Evolutionary conservation across 2,329 filamentous ascomycete genomes (phyloP), one percentile per base, ranked within the genome.

Genomic region (Aspergillus sp.): DNA sequence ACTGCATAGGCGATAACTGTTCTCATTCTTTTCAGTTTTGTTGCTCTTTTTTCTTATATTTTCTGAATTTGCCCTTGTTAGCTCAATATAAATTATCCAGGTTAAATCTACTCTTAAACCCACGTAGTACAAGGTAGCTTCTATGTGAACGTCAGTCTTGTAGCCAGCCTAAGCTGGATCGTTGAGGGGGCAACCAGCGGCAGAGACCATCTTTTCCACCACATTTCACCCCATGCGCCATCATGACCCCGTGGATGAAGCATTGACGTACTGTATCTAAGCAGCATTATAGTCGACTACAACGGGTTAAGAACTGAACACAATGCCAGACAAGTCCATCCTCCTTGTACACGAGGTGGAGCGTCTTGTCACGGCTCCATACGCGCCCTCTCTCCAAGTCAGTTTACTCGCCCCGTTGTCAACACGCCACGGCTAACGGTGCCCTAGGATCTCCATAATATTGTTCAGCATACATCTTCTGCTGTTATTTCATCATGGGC

Each of bases 351-450:
- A 56, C 12, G 73, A 77, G 57, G 53, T 78, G 45, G 65, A 70
- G 45, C 70, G 71, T 35, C 59, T 77, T 34, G 61, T 76, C 33
- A 66, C 68, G 6, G 69, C 73, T 30, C 68, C 70, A 19, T 79
- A 77, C 50, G 68, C 71, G n/a, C 69, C 74, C 11, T 73, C 70
- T 27, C 61, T 78, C 35, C 69, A 72, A 57, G 75, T 77, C 60
- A 54, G 64, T 49, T 27, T 27, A 7, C 34, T 27, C 42, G 33
- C 38, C 33, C 28, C 27, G 36, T 26, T 33, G 11, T 10, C 38
- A 50, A 30, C 41, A 32, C 32, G 40, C 51, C 36, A 51, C 46
- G 27, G 44, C 36, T 34, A 19, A 40, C 28, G 10, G 31, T 10
- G 8, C n/a, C 10, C 6, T 49, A 70, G 64, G 56, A 61, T 29